These are phyloP conservation scores for Catenaria anguillulae DNA, from an alignment of 371 early-diverging fungal genomes.

Conservation along the genomic window DNA sequence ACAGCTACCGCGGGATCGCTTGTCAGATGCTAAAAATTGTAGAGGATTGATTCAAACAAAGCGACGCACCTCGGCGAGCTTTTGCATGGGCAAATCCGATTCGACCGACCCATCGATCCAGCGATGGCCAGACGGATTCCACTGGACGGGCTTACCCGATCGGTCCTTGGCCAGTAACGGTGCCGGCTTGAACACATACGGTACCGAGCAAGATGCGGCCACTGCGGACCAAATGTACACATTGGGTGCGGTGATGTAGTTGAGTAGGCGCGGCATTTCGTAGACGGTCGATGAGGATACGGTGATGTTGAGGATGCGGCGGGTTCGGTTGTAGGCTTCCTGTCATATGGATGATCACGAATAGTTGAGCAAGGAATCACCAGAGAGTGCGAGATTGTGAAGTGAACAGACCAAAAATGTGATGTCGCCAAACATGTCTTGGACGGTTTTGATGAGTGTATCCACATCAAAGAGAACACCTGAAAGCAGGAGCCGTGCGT, in stretches of 20 bases:
- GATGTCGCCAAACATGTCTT: slow-evolving; percentile 56
- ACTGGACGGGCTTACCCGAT: slow-evolving; percentile 46
- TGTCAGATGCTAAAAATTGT: no score
- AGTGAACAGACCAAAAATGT: slow-evolving; percentile 59
- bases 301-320: slow-evolving; percentile 55
- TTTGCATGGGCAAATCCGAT: slow-evolving; percentile 52
- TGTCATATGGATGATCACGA: no score
- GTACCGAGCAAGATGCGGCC: slow-evolving; percentile 58
- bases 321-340: slow-evolving; percentile 57
- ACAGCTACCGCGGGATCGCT: slow-evolving; percentile 32
- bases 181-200: slow-evolving; percentile 49
- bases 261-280: slow-evolving; percentile 69
- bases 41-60: no score
- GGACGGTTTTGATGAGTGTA: slow-evolving; percentile 45
- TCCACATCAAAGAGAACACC: slow-evolving; percentile 59
- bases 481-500: no score
- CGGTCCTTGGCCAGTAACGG: slow-evolving; percentile 51
- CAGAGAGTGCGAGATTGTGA: no score
- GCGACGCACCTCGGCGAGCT: slow-evolving; percentile 48
- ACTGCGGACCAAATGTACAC: slow-evolving; percentile 78
- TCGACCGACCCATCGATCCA: slow-evolving; percentile 61
- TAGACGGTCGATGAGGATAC: slow-evolving; percentile 56
- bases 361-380: no score
- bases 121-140: slow-evolving; percentile 60
- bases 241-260: slow-evolving; percentile 70